These are phyloP conservation scores for Myxozyma vanderwaltii DNA, from an alignment of 805 yeast species.

Conservation along the genomic window DNA sequence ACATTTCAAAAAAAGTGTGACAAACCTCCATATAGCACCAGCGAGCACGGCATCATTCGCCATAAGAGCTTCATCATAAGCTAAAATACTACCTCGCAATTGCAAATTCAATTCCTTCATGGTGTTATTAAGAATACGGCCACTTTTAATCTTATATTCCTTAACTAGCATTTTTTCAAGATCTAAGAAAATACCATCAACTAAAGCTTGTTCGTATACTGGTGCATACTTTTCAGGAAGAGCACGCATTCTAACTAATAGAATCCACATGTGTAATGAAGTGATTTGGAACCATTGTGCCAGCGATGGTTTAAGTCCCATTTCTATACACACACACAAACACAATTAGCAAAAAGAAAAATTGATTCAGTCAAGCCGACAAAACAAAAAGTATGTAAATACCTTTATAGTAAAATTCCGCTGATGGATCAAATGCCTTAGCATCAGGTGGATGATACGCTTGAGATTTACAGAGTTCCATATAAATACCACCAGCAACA, in stretches of 20 bases:
- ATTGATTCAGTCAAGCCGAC: no score
- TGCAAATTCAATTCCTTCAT: constrained; percentile 89
- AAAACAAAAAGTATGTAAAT: neutral
- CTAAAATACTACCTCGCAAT: constrained; percentile 81
- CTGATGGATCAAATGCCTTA: constrained; percentile 70
- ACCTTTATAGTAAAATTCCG: constrained; percentile 75
- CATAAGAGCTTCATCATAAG: constrained; percentile 90
- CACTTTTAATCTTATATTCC: constrained; percentile 81
- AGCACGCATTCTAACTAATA: constrained; percentile 93
- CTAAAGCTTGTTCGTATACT: constrained; percentile 87
- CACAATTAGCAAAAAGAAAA: no score
- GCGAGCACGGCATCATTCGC: constrained; percentile 59
- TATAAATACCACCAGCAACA: constrained; percentile 85
- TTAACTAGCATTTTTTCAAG: constrained; percentile 82
- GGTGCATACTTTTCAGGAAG: constrained; percentile 88
- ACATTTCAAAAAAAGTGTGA: neutral
- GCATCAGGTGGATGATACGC: constrained; percentile 53
- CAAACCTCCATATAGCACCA: constrained; percentile 45
- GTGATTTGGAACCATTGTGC: constrained; percentile 97
- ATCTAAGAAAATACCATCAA: constrained; percentile 86
- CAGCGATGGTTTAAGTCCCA: constrained; percentile 81
- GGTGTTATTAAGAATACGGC: constrained; percentile 79
- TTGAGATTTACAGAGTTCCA: constrained; percentile 83
- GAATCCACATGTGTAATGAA: constrained; percentile 87
- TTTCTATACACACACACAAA: constrained; percentile 44